A percentile compares a stretch with the other conserved stretches of the same genome.
Evolutionary conservation across 768 basidiomycete species (phyloP).

Genomic region (Russula compacta): DNA sequence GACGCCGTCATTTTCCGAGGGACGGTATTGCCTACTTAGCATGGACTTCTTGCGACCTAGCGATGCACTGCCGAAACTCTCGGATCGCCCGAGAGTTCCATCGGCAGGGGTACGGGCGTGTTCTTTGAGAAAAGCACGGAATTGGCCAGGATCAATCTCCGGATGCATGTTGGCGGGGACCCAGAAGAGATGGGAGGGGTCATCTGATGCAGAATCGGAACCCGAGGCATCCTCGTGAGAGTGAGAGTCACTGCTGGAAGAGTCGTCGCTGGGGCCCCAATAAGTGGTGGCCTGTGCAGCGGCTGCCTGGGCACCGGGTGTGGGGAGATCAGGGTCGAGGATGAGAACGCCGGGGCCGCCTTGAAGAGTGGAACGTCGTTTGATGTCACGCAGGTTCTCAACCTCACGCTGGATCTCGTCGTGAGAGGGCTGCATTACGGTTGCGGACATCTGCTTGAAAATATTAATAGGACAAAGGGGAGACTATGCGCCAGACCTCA

Average conservation of each 20-base stretch:
- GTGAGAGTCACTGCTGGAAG: conserved; percentile 29
- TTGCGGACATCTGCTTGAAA: conserved; percentile 1
- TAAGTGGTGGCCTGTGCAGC: conserved; percentile 25
- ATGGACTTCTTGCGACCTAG: conserved; percentile 87
- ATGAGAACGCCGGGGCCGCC: conserved; percentile 71
- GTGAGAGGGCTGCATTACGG: conserved; percentile 59
- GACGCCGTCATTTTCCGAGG: conserved; percentile 64
- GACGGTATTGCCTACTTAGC: conserved; percentile 90
- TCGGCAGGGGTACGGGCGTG: conserved; percentile 60
- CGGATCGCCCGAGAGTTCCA: conserved; percentile 35
- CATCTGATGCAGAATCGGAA: conserved; percentile 40
- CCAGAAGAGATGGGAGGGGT: conserved; percentile 94
- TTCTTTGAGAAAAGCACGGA: conserved; percentile 89
- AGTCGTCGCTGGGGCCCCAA: conserved; percentile 34
- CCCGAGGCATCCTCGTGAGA: conserved; percentile 36
- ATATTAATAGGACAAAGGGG: not conserved
- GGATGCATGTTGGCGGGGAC: conserved; percentile 95
- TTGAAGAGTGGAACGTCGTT: conserved; percentile 68
- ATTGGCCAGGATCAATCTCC: conserved; percentile 95
- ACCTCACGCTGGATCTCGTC: conserved; percentile 84
- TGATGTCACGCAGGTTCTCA: conserved; percentile 75
- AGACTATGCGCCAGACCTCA: not conserved
- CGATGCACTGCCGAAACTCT: conserved; percentile 35
- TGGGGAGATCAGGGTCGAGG: conserved; percentile 89
- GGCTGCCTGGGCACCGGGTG: conserved; percentile 50